A percentile compares a stretch with the other conserved stretches of the same genome.
Conservation (phyloP, 305 asterid species). For the Fraxinus sp. region DNA sequence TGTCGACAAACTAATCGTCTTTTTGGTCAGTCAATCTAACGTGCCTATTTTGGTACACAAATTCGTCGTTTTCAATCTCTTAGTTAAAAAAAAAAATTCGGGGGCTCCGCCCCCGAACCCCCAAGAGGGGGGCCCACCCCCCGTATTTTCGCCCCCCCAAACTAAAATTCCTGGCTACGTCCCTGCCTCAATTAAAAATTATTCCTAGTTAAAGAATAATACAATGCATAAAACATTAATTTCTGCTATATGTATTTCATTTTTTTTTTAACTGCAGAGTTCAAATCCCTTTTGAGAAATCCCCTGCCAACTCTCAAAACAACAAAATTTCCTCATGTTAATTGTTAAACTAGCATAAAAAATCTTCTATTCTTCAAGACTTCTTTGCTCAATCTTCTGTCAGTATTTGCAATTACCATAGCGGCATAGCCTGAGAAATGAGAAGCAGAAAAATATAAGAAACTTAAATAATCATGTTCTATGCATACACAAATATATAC, state of each 20-base stretch:
- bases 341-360: neutral
- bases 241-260: neutral
- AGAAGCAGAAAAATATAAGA: neutral
- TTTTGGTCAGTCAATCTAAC: no score
- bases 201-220: neutral
- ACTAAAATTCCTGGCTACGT: no score
- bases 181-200: neutral
- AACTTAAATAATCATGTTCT: neutral
- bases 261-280: neutral
- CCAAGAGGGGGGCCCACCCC: no score
- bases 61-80: no score
- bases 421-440: conserved; percentile 39
- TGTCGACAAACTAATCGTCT: no score
- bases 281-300: neutral
- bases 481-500: neutral
- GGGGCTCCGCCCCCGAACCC: no score
- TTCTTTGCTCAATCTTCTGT: neutral
- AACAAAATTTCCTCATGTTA: neutral
- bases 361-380: neutral
- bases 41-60: no score
- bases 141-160: no score
- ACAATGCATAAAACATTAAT: neutral
- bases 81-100: no score
- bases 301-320: neutral
- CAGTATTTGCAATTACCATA: conserved; percentile 42